Percentiles rank a stretch among this genome's conserved stretches.
Evolutionary conservation across 441 rosid genomes (phyloP).

Genomic region (Euphorbia corollata): DNA sequence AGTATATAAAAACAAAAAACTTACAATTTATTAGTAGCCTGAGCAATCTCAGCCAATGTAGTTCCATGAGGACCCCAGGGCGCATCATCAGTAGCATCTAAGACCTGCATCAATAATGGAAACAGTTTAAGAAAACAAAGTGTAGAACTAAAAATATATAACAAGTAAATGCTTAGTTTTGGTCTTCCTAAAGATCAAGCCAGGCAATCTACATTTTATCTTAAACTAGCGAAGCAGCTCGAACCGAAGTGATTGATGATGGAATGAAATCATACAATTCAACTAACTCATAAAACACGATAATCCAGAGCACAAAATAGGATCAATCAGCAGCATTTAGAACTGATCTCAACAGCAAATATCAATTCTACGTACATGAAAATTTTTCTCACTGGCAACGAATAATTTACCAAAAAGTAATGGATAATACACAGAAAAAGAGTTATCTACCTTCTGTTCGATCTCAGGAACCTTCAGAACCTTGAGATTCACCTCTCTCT

Average conservation of each 20-base stretch:
- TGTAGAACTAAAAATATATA: neutral
- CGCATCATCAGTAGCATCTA: constrained; percentile 96
- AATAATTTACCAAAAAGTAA: neutral
- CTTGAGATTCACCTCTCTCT: constrained; percentile 97
- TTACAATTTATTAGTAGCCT: constrained; percentile 85
- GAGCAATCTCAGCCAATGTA: constrained; percentile 86
- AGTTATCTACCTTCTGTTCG: constrained; percentile 68
- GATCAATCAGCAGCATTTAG: neutral
- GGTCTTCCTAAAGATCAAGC: neutral
- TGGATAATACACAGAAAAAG: neutral
- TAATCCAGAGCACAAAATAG: neutral
- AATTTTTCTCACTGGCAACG: neutral
- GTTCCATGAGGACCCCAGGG: constrained; percentile 99
- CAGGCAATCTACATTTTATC: neutral
- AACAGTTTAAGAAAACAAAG: neutral
- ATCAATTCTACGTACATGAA: neutral
- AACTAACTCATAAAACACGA: too few relatives aligned
- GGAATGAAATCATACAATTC: neutral
- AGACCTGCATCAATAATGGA: constrained; percentile 41
- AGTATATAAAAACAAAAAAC: constrained; percentile 7
- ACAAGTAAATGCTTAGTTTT: neutral
- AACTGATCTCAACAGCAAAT: neutral
- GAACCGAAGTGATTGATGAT: neutral
- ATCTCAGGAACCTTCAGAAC: constrained; percentile 97
- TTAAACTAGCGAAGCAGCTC: neutral